These are phyloP conservation scores for Candida sithepensis DNA, from an alignment of 805 yeast genomes.

Conservation along the genomic window DNA sequence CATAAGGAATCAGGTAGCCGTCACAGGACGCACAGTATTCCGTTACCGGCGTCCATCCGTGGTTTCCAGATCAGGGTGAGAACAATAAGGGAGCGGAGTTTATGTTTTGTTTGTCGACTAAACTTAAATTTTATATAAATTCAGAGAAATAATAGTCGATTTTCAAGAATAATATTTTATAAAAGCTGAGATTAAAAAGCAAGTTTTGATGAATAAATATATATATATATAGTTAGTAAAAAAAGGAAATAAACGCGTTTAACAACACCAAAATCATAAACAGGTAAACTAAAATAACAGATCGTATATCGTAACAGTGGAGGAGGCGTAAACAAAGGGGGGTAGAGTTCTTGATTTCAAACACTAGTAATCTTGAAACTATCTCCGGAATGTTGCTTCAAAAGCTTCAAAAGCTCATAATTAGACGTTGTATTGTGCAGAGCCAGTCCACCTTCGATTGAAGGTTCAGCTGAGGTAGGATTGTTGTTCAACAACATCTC, in stretches of 20 bases:
- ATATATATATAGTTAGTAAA: too few species aligned
- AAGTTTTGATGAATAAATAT: neutral
- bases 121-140: too few species aligned
- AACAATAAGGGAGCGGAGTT: too few species aligned
- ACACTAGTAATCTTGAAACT: slow-evolving; percentile 23
- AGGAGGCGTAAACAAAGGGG: neutral
- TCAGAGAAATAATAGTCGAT: too few species aligned
- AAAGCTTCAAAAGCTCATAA: slow-evolving; percentile 20
- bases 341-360: neutral
- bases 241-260: neutral
- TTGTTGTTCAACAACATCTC: slow-evolving; percentile 32
- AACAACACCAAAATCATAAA: neutral
- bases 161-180: too few species aligned
- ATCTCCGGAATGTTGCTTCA: slow-evolving; percentile 20
- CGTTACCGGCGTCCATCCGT: too few species aligned
- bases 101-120: too few species aligned
- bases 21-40: too few species aligned
- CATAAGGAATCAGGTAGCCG: too few species aligned
- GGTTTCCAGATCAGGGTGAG: too few species aligned
- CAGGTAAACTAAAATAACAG: neutral
- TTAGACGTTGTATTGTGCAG: slow-evolving; percentile 17
- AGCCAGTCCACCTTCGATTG: slow-evolving; percentile 29
- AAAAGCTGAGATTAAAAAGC: too few species aligned
- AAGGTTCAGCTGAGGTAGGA: neutral
- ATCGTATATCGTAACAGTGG: neutral